Percentiles rank a stretch among this genome's conserved stretches.
Conservation (phyloP, 2,329 filamentous ascomycete genomes). For the Colletotrichum lini region DNA sequence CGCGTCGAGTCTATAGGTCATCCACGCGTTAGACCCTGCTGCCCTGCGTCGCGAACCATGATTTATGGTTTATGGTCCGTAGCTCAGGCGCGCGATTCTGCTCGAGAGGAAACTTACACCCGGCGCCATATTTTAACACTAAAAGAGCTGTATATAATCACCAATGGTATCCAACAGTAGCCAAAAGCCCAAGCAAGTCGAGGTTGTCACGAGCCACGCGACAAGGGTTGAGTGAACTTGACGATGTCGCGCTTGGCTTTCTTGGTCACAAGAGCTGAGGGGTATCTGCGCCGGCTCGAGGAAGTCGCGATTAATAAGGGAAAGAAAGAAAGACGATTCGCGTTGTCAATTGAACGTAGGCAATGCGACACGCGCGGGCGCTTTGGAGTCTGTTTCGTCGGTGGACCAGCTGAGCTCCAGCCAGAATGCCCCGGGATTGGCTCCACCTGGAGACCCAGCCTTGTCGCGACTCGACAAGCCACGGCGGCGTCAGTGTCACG, state of each 20-base stretch:
- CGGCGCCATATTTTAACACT: slow-evolving; percentile 54
- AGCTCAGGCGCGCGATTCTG: neutral
- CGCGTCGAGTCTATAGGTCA: slow-evolving; percentile 66
- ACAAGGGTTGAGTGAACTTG: neutral
- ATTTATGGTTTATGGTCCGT: too few species aligned
- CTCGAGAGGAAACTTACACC: slow-evolving; percentile 50
- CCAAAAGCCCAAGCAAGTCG: neutral
- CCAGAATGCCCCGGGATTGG: slow-evolving; percentile 21
- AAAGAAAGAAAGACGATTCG: neutral
- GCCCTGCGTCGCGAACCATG: slow-evolving; percentile 43
- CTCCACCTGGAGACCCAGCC: slow-evolving; percentile 22
- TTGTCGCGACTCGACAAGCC: slow-evolving; percentile 28
- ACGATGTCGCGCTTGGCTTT: neutral
- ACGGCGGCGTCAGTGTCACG: neutral
- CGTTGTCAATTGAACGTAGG: slow-evolving; percentile 16
- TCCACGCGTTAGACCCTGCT: slow-evolving; percentile 45
- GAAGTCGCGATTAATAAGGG: neutral
- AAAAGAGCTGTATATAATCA: neutral
- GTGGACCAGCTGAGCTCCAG: slow-evolving; percentile 20
- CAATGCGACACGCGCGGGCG: slow-evolving; percentile 13
- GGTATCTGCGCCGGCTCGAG: neutral
- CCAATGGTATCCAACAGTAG: slow-evolving; percentile 7
- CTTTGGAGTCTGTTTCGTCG: slow-evolving; percentile 7
- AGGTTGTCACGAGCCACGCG: slow-evolving; percentile 19
- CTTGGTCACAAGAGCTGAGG: neutral